phyloP scores from a whole-genome alignment of 1,139 yeast genomes.

The Geotrichum carabidarum region DNA sequence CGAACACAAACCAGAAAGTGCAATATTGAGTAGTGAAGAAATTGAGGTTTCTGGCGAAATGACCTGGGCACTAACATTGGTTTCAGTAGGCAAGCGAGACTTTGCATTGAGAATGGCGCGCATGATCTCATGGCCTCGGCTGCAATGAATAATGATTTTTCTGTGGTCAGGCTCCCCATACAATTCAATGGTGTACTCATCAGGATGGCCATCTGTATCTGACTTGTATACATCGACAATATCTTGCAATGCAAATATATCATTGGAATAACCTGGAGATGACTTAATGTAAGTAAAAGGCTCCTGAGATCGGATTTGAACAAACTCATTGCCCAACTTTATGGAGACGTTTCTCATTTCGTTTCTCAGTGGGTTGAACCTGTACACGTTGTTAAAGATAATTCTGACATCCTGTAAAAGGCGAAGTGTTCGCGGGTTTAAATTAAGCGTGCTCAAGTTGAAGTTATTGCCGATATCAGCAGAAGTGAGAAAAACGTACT shows the following conservation, averaged over 20 bases:
- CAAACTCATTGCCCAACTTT: slow-evolving; percentile 64
- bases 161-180: slow-evolving; percentile 20
- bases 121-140: slow-evolving; percentile 28
- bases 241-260: slow-evolving; percentile 28
- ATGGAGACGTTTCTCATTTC: slow-evolving; percentile 42
- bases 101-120: slow-evolving; percentile 29
- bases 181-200: slow-evolving; percentile 57
- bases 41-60: slow-evolving; percentile 12
- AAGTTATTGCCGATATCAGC: slow-evolving; percentile 24
- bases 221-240: slow-evolving; percentile 52
- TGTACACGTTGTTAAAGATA: slow-evolving; percentile 23
- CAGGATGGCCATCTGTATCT: slow-evolving; percentile 46
- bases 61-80: not conserved
- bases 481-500: slow-evolving; percentile 28
- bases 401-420: slow-evolving; percentile 26
- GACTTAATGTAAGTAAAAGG: slow-evolving; percentile 48
- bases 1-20: slow-evolving; percentile 63
- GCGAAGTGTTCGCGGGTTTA: slow-evolving; percentile 26
- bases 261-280: slow-evolving; percentile 29
- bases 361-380: slow-evolving; percentile 13
- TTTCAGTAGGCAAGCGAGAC: slow-evolving; percentile 20
- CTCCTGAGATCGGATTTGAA: slow-evolving; percentile 50
- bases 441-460: slow-evolving; percentile 24
- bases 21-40: slow-evolving; percentile 49
- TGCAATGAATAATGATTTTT: slow-evolving; percentile 21